Evolutionary conservation across 202 grass and related monocot genomes (phyloP), one percentile per base, ranked within the genome.

Genomic region (Zoysia matrella): DNA sequence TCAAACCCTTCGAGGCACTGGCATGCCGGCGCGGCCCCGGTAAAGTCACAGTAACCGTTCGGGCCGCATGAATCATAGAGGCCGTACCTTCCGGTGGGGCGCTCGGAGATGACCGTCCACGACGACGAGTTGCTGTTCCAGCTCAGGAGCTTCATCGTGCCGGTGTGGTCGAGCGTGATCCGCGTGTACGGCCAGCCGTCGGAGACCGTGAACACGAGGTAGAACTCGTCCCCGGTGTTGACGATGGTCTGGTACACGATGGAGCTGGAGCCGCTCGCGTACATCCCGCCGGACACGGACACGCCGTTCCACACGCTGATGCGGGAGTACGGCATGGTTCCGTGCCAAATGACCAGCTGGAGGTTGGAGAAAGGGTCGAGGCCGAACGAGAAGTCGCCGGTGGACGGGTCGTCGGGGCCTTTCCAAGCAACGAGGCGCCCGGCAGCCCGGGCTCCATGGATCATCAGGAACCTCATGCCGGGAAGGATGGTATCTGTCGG

Each of bases 401-500:
- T 4, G 47, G 86, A 75, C 0, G 86, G 90, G 11, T 92, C 90
- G 5, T 73, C 13, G 2, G 54, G 43, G 18, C 79, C 49, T 58
- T 80, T 90, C 80, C 84, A 90, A 14, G 88, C 77, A 30, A 74
- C 64, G 8, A 56, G 53, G 13, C 53, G 13, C 53, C 15, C 0
- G 53, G 53, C 15, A 14, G 3, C 5, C 4, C 13, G 53, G 1
- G 3, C 15, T 4, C 13, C 13, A 4, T 56, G 13, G 53, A 15
- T 56, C 53, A 56, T 56, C 13, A 12, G 53, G 53, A 56, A 1
- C 13, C 13, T 12, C 53, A 56, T 56, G 53, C 53, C 53, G 13
- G 13, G 12, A 4, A 56, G 53, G 13, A 56, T 61, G 12, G 86
- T 93, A 83, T 97, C 82, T 0, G 88, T 93, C 9, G 86, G 93